Evolutionary conservation across 139 green algal species (phyloP), one percentile per base, ranked within the genome.

Genomic region (Trebouxia sp.): DNA sequence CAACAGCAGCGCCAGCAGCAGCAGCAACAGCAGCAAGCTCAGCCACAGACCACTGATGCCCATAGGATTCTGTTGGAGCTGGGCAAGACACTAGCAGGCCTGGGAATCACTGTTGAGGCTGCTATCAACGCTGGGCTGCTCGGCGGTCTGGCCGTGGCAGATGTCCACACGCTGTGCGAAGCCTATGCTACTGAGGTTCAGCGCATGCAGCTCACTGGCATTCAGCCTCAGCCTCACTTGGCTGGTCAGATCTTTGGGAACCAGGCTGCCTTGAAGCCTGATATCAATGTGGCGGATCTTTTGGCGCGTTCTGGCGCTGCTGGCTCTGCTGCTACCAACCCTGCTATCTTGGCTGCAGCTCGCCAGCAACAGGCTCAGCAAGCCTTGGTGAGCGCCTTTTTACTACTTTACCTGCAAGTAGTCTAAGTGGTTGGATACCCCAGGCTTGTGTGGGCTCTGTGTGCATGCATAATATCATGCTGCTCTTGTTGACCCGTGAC

Each of bases 41-140:
- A 62, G n/a, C n/a, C n/a, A 10, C 47, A 79, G 30, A 47, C 45
- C 8, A 39, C 47, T 2, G 20, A 32, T 22, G 42, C 42, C 42
- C 50, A 70, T 0, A 32, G 39, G 50, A 82, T 79, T 8, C 77
- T 89, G 47, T 55, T 88, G 48, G 86, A 89, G 66, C 86, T 90
- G 82, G 86, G 86, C 17, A 69, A 74, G n/a, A 86, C 79, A 14
- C 75, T 90, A 32, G 85, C 86, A 2, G 82, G 85, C 45, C 56
- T 86, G 53, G 78, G 78, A 37, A 88, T 90, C 79, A 85, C 79
- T 1, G 86, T 90, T 30, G 86, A 90, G 70, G 79, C 78, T 8
- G 86, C 86, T 0, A 86, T 90, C 41, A 90, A 90, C 37, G 84
- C 86, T 28, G 86, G 86, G 45, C 79, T 90, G 65, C 82, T 90